These are phyloP conservation scores for Vitis rupestris DNA, from an alignment of 164 flowering plant genomes.

Conservation along the genomic window DNA sequence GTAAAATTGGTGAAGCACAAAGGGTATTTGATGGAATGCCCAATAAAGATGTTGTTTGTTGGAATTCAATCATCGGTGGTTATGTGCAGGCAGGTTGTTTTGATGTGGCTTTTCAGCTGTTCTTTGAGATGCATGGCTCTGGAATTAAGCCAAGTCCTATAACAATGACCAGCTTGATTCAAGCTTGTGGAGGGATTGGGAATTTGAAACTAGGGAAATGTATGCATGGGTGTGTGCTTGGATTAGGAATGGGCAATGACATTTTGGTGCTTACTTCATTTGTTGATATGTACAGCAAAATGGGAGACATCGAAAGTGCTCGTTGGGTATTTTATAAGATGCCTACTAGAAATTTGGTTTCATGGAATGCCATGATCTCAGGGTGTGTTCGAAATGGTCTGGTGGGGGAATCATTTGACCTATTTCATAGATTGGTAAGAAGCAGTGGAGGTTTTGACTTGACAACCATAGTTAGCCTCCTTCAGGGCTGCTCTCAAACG, in stretches of 20 bases:
- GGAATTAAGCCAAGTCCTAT: slow-evolving; percentile 33
- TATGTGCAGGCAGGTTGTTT: slow-evolving; percentile 23
- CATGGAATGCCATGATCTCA: slow-evolving; percentile 30
- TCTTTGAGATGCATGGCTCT: slow-evolving; percentile 24
- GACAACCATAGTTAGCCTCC: too few relatives aligned
- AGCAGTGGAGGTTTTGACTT: too few relatives aligned
- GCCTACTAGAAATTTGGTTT: slow-evolving; percentile 31
- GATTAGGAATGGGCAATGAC: slow-evolving; percentile 32
- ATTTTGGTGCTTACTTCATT: slow-evolving; percentile 32
- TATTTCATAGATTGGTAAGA: too few relatives aligned
- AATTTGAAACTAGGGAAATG: slow-evolving; percentile 30
- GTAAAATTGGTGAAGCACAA: slow-evolving; percentile 27
- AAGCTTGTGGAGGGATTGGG: slow-evolving; percentile 25
- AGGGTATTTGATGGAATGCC: slow-evolving; percentile 25
- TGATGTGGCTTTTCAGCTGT: slow-evolving; percentile 26
- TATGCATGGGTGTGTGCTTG: slow-evolving; percentile 31
- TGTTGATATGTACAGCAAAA: slow-evolving; percentile 44
- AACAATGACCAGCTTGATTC: slow-evolving; percentile 37
- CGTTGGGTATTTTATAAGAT: slow-evolving; percentile 29
- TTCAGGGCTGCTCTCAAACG: slow-evolving; percentile 4
- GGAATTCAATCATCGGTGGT: slow-evolving; percentile 50
- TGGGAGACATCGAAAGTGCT: slow-evolving; percentile 23
- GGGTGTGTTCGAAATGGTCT: slow-evolving; percentile 17
- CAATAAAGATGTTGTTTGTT: slow-evolving; percentile 44
- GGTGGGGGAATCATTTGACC: too few relatives aligned